Conservation (phyloP, 1,139 yeast species). For the Diutina siamensis region DNA sequence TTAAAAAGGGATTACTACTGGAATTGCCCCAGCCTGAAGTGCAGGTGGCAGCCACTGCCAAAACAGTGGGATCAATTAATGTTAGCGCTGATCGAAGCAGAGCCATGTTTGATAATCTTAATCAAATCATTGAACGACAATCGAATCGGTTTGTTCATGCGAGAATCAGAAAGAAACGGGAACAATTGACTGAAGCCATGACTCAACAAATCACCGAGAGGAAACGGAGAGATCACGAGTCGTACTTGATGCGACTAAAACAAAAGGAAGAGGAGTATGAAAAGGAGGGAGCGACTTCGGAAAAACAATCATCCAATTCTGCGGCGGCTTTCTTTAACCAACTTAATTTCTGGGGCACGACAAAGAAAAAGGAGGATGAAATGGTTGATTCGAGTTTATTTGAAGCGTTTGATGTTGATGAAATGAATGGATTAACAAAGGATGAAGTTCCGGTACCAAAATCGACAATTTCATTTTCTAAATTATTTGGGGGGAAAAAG, state of each 20-base stretch:
- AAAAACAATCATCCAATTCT: neutral
- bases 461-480: neutral
- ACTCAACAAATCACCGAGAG: constrained; percentile 29
- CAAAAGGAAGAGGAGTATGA: constrained; percentile 33
- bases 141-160: neutral
- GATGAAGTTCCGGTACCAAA: neutral
- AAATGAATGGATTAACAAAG: neutral
- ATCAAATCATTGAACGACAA: neutral
- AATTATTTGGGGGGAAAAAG: neutral
- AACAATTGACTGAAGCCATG: constrained; percentile 20
- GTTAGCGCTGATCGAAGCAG: neutral
- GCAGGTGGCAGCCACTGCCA: neutral
- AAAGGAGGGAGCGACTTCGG: constrained; percentile 10
- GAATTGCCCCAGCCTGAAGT: neutral
- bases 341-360: constrained; percentile 3
- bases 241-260: constrained; percentile 24
- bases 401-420: neutral
- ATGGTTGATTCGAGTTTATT: neutral
- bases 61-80: neutral
- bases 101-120: neutral
- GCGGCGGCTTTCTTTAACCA: neutral
- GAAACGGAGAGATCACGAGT: constrained; percentile 30
- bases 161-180: neutral
- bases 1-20: neutral
- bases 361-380: neutral